Percentiles rank a stretch among this genome's conserved stretches.
Evolutionary conservation across 2,329 filamentous ascomycete genomes (phyloP).

Genomic region (Stenocarpella maydis): DNA sequence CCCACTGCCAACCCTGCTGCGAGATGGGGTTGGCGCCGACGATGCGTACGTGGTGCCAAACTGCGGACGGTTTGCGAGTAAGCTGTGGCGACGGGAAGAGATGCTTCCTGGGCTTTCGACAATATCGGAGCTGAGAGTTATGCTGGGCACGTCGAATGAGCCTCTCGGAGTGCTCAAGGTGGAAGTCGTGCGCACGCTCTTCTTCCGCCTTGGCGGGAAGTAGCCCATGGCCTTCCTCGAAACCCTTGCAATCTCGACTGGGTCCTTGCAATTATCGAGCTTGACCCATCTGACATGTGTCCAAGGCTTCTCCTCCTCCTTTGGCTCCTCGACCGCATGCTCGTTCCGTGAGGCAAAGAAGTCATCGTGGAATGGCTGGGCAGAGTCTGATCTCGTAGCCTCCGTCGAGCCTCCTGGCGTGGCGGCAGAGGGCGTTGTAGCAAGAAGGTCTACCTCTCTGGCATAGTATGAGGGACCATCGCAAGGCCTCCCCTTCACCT

Average conservation of each 20-base stretch:
- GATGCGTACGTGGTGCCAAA: slow-evolving; percentile 42
- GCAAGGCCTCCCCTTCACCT: slow-evolving; percentile 77
- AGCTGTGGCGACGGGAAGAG: slow-evolving; percentile 54
- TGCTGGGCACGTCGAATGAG: slow-evolving; percentile 67
- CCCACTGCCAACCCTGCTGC: slow-evolving; percentile 49
- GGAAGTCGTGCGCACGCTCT: slow-evolving; percentile 75
- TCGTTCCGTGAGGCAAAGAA: slow-evolving; percentile 53
- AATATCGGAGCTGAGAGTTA: slow-evolving; percentile 48
- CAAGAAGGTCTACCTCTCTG: slow-evolving; percentile 59
- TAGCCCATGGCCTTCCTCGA: slow-evolving; percentile 84
- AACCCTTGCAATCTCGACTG: slow-evolving; percentile 87
- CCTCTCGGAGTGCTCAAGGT: slow-evolving; percentile 72
- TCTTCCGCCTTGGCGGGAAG: slow-evolving; percentile 90
- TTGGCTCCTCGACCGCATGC: slow-evolving; percentile 41
- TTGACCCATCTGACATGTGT: slow-evolving; percentile 90
- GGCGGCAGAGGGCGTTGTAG: slow-evolving; percentile 53
- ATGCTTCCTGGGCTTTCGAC: slow-evolving; percentile 46
- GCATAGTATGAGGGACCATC: slow-evolving; percentile 58
- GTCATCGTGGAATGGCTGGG: slow-evolving; percentile 47
- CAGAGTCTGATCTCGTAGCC: slow-evolving; percentile 40
- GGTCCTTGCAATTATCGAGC: slow-evolving; percentile 72
- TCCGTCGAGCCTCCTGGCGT: slow-evolving; percentile 41
- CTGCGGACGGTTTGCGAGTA: slow-evolving; percentile 48
- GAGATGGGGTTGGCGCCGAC: slow-evolving; percentile 45
- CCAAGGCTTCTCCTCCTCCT: slow-evolving; percentile 74